Conservation (phyloP, 495 filamentous ascomycete genomes). For the Neurospora sp. region DNA sequence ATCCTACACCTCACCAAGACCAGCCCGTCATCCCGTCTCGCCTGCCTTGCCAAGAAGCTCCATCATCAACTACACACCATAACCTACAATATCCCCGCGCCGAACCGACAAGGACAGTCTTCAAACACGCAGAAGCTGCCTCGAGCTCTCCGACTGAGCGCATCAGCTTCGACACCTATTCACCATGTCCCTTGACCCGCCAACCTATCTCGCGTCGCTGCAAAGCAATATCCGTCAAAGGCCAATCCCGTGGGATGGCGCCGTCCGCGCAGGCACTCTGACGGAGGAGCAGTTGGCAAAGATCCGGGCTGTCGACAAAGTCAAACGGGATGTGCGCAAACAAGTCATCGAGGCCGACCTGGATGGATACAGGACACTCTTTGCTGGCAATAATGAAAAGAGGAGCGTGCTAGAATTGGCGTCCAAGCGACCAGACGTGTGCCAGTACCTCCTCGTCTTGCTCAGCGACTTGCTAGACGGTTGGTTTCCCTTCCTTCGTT, state of each 20-base stretch:
- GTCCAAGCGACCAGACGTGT: conserved; percentile 69
- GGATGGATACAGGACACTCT: conserved; percentile 63
- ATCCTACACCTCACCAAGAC: background rate
- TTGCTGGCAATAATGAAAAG: conserved; percentile 59
- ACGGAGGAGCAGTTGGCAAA: conserved; percentile 89
- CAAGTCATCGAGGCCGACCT: conserved; percentile 72
- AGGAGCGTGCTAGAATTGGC: conserved; percentile 75
- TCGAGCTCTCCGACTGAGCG: background rate
- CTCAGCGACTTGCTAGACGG: conserved; percentile 81
- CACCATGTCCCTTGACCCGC: conserved; percentile 70
- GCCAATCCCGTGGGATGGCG: conserved; percentile 96
- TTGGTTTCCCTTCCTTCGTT: conserved; percentile 29
- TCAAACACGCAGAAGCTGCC: background rate
- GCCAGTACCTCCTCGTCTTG: conserved; percentile 90
- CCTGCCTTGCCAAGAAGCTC: background rate
- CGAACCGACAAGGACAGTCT: background rate
- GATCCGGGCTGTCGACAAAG: conserved; percentile 97
- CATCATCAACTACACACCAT: background rate
- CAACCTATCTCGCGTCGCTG: conserved; percentile 78
- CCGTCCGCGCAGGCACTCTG: conserved; percentile 85
- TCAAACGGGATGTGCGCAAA: conserved; percentile 69
- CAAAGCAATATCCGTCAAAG: conserved; percentile 91
- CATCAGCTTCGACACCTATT: background rate
- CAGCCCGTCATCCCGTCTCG: background rate
- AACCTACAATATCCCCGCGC: background rate